phyloP scores from a whole-genome alignment of 129 eudicot genomes.

The Lactuca sativa region DNA sequence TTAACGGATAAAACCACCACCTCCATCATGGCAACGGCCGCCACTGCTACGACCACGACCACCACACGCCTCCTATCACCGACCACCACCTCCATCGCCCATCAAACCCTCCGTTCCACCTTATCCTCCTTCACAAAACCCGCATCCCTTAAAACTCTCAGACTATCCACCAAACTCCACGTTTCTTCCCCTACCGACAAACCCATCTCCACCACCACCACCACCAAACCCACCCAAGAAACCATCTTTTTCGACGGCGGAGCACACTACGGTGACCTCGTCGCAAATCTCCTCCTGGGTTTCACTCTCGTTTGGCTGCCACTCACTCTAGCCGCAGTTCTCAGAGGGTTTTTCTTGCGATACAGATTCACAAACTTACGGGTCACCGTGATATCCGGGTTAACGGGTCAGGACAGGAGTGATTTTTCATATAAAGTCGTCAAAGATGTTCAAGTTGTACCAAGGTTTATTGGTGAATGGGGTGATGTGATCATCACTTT shows the following conservation, averaged over 20 bases:
- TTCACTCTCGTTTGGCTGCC: conserved; percentile 96
- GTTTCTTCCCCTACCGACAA: conserved; percentile 65
- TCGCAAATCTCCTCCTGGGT: conserved; percentile 82
- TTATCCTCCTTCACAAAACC: conserved; percentile 36
- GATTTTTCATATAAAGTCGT: conserved; percentile 79
- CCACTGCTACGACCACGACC: conserved; percentile 36
- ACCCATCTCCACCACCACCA: conserved; percentile 43
- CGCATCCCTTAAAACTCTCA: conserved; percentile 26
- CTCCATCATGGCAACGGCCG: conserved; percentile 43
- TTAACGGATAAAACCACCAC: conserved; percentile 36
- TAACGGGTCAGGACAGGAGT: conserved; percentile 92
- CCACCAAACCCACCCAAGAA: conserved; percentile 56
- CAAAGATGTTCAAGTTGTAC: conserved; percentile 92
- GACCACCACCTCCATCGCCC: conserved; percentile 20
- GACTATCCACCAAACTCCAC: conserved; percentile 50
- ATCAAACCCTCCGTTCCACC: conserved; percentile 24
- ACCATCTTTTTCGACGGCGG: conserved; percentile 92
- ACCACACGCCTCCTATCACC: conserved; percentile 21
- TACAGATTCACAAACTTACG: conserved; percentile 83
- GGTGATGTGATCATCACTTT: conserved; percentile 90
- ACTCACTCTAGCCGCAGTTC: conserved; percentile 84
- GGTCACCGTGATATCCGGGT: conserved; percentile 90
- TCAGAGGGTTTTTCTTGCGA: conserved; percentile 76
- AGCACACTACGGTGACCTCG: conserved; percentile 90
- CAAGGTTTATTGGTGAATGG: conserved; percentile 97